These are phyloP conservation scores for Aspergillus calidoustus DNA, from an alignment of 2,329 filamentous ascomycete species.

Conservation along the genomic window DNA sequence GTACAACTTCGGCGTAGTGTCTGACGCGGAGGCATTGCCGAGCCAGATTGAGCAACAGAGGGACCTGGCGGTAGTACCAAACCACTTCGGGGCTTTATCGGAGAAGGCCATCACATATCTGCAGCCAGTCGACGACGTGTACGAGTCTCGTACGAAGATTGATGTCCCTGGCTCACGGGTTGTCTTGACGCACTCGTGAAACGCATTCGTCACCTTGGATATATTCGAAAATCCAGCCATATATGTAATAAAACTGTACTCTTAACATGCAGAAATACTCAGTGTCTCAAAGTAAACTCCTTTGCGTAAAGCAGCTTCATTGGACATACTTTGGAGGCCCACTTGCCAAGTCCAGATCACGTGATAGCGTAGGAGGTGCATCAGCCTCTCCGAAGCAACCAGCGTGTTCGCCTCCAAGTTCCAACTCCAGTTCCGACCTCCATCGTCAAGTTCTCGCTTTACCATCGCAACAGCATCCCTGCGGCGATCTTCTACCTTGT, in stretches of 20 bases:
- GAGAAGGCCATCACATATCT: conserved; percentile 44
- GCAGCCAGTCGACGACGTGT: conserved; percentile 25
- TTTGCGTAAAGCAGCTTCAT: neutral
- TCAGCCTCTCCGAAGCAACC: conserved; percentile 35
- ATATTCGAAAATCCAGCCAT: neutral
- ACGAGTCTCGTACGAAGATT: conserved; percentile 37
- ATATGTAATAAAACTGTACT: neutral
- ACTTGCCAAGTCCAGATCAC: conserved; percentile 37
- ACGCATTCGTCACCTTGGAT: neutral
- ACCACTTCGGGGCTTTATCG: conserved; percentile 45
- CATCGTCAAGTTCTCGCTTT: conserved; percentile 33
- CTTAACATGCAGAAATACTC: neutral
- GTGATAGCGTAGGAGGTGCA: conserved; percentile 33
- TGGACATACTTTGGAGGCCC: neutral
- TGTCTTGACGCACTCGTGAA: conserved; percentile 23
- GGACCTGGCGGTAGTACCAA: conserved; percentile 31
- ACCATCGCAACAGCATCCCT: conserved; percentile 33
- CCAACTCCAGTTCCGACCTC: conserved; percentile 37
- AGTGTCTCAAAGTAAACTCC: neutral
- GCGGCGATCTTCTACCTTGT: conserved; percentile 29
- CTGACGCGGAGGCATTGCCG: conserved; percentile 29
- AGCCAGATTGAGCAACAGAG: conserved; percentile 12
- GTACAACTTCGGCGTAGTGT: conserved; percentile 40
- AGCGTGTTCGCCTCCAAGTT: conserved; percentile 43
- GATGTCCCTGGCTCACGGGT: conserved; percentile 41